Conservation (phyloP, 129 eudicot species). For the Pulicaria dysenterica region DNA sequence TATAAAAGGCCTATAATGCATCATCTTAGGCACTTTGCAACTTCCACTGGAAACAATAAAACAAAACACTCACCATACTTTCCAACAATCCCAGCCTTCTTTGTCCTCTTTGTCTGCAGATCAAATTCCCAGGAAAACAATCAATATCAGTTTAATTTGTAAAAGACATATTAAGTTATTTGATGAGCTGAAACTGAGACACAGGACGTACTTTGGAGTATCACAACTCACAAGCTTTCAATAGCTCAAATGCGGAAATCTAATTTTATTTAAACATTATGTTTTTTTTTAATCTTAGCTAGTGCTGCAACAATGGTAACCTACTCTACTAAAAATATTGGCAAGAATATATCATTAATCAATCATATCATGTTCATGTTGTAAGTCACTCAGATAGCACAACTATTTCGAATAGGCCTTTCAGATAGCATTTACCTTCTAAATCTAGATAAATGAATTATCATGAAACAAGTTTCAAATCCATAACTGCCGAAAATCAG, state of each 20-base stretch:
- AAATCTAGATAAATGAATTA: not conserved
- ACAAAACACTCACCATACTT: constrained; percentile 53
- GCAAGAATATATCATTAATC: not conserved
- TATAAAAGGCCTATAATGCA: not conserved
- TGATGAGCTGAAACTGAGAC: too few relatives aligned
- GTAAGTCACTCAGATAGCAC: too few relatives aligned
- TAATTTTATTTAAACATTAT: too few relatives aligned
- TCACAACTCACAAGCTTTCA: not conserved
- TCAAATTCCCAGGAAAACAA: constrained; percentile 4
- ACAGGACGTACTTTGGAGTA: not conserved
- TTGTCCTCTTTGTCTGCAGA: constrained; percentile 67
- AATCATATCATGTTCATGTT: not conserved
- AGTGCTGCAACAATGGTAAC: not conserved
- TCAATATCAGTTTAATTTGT: not conserved
- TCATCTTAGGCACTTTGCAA: not conserved
- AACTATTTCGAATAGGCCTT: too few relatives aligned
- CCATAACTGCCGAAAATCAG: not conserved
- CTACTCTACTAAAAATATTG: not conserved
- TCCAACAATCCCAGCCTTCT: constrained; percentile 76
- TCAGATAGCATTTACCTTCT: not conserved
- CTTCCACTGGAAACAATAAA: not conserved
- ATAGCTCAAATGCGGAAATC: too few relatives aligned
- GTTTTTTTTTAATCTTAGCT: too few relatives aligned
- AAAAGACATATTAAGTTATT: not conserved
- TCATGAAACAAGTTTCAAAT: not conserved